A percentile compares a stretch with the other conserved stretches of the same genome.
Conservation (phyloP, 208 protist species). For the Leishmania turanica region DNA sequence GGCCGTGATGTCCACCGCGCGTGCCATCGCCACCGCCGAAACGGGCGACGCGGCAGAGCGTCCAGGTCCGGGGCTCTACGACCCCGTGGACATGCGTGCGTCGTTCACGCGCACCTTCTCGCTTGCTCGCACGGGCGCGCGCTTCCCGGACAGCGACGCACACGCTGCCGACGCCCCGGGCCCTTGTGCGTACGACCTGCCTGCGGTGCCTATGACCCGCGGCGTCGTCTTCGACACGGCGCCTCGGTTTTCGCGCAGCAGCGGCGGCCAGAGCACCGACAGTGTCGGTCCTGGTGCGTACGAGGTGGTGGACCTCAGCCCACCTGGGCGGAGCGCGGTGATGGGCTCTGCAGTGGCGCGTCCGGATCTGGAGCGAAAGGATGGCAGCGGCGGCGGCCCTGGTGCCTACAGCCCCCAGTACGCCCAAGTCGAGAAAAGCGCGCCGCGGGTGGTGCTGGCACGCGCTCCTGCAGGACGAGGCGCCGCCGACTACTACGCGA, state of each 20-base stretch:
- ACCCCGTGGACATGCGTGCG: conserved; percentile 21
- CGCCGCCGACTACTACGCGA: neutral
- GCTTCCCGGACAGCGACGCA: conserved; percentile 12
- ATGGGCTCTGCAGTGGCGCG: conserved; percentile 35
- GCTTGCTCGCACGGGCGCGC: conserved; percentile 24
- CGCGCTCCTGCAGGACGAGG: conserved; percentile 1
- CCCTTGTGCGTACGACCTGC: conserved; percentile 31
- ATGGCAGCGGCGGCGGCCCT: neutral
- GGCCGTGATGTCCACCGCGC: conserved; percentile 12
- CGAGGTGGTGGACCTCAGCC: conserved; percentile 34
- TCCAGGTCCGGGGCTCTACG: conserved; percentile 62
- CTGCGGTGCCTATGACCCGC: neutral
- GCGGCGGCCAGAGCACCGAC: neutral
- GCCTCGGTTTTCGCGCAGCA: conserved; percentile 29
- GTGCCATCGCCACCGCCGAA: neutral
- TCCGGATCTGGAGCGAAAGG: conserved; percentile 1
- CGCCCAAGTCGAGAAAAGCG: conserved; percentile 18
- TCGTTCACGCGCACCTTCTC: conserved; percentile 14
- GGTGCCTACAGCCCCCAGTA: conserved; percentile 34
- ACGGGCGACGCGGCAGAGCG: conserved; percentile 4
- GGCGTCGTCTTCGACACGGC: conserved; percentile 39
- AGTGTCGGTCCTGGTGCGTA: conserved; percentile 30
- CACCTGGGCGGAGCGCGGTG: conserved; percentile 21
- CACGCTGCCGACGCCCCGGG: conserved; percentile 24
- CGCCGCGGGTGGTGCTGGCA: conserved; percentile 24